Base-by-base conservation (phyloP, 305 asterid genomes). In the Petunia hybrid region DNA sequence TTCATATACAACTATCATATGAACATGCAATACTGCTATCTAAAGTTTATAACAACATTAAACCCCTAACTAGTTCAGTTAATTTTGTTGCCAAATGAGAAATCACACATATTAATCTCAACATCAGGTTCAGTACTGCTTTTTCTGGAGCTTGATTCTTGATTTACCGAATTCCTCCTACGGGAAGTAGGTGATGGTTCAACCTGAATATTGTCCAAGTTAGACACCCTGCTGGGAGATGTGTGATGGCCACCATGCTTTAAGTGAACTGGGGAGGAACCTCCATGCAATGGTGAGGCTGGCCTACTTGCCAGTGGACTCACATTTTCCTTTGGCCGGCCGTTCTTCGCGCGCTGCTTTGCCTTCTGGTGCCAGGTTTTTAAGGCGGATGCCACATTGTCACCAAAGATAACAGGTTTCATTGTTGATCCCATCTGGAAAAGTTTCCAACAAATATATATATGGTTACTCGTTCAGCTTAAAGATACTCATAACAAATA, bases 391-490 rank as follows among this genome's bases (percentile, higher is more conserved):
- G 90, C 90, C 8, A 89, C 93, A 16, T 87, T 77, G 3, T 87
- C 83, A 43, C 90, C 83, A 80, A 89, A 87, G 80, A 90, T 85
- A 8, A 80, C 87, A 0, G 90, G 92, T 80, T 86, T 88, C 95
- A 91, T 83, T 6, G 76, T 91, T 36, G 93, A 85, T 9, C 95
- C 95, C 95, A 91, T 91, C 91, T 90, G 84, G 31, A 22, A 22
- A 22, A 22, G 31, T 22, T 22, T 22, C 31, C 31, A 22, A 22
- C 31, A 22, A 22, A 22, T 22, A 22, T 22, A 22, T 22, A 0
- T 22, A 22, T 22, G 31, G 31, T 22, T 22, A 22, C 31, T 22
- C 31, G 31, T 22, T 22, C 31, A 22, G 31, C 31, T 22, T 6
- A 63, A 12, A 63, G 48, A 12, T 69, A 31, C 3, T 9, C 3